A percentile compares a stretch with the other conserved stretches of the same genome.
phyloP scores from a whole-genome alignment of 345 rosid species.

The Rhodamnia argentea region DNA sequence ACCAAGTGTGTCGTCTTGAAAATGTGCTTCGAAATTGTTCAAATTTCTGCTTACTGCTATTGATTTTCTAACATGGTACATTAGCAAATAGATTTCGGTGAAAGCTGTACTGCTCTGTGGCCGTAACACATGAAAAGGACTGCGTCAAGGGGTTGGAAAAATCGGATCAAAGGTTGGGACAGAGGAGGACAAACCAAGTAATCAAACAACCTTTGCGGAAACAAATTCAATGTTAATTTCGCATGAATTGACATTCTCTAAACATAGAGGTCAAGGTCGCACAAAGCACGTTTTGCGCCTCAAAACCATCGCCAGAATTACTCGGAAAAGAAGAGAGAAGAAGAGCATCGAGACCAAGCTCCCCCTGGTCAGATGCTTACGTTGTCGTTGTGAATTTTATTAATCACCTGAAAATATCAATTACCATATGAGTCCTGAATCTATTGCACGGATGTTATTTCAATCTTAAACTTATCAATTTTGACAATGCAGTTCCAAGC shows the following conservation, averaged over 20 bases:
- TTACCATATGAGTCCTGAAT: background rate
- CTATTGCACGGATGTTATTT: background rate
- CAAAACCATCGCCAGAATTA: background rate
- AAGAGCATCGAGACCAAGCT: background rate
- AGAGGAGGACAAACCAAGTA: background rate
- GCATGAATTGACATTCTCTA: background rate
- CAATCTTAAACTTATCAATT: background rate
- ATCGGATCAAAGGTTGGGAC: background rate
- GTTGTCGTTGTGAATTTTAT: background rate
- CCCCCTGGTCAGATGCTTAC: background rate
- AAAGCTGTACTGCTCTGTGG: background rate
- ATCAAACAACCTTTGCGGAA: background rate
- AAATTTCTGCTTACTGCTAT: background rate
- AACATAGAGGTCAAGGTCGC: background rate
- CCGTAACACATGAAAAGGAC: background rate
- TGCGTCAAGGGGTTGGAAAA: background rate
- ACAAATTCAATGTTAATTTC: background rate
- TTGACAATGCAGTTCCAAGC: background rate
- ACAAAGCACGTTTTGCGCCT: background rate
- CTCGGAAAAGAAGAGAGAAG: background rate
- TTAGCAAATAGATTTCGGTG: background rate
- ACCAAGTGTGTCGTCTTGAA: background rate
- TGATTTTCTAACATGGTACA: background rate
- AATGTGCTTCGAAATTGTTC: background rate
- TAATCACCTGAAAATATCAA: background rate